A percentile compares a stretch with the other conserved stretches of the same genome.
Conservation (phyloP, 352 stramenopile genomes). For the Pythium biforme region DNA sequence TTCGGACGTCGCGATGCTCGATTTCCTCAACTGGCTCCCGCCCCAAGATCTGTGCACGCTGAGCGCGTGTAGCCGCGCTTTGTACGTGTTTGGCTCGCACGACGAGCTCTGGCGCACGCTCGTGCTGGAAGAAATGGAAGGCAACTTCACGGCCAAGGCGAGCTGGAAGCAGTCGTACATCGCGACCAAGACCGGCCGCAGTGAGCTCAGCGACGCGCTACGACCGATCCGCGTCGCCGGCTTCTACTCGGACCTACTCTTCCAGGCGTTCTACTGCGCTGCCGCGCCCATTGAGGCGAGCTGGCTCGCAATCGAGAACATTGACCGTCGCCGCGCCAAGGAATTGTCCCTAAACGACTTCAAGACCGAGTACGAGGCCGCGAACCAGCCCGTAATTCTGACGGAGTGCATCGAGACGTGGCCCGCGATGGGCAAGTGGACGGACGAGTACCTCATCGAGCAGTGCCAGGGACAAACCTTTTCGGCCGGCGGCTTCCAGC, state of each 20-base stretch:
- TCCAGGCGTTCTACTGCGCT: constrained; percentile 85
- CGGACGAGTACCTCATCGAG: constrained; percentile 57
- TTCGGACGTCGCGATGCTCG: constrained; percentile 64
- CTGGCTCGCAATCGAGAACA: constrained; percentile 74
- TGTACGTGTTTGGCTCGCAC: constrained; percentile 70
- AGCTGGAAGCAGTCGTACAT: constrained; percentile 81
- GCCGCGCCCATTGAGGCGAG: constrained; percentile 52
- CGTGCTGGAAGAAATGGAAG: constrained; percentile 75
- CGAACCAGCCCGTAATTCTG: constrained; percentile 81
- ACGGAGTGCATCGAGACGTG: constrained; percentile 66
- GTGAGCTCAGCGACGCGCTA: constrained; percentile 13
- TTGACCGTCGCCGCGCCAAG: constrained; percentile 56
- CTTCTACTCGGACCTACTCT: constrained; percentile 88
- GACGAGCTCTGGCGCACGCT: constrained; percentile 85
- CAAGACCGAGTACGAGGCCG: constrained; percentile 62
- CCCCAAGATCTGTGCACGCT: constrained; percentile 50
- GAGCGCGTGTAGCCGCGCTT: constrained; percentile 46
- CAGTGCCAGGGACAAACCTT: constrained; percentile 56
- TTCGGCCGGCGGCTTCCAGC: constrained; percentile 71
- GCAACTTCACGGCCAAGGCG: constrained; percentile 41
- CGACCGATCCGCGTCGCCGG: constrained; percentile 49
- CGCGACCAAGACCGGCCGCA: constrained; percentile 39
- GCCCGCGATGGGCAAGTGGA: constrained; percentile 74
- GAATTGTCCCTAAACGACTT: constrained; percentile 59
- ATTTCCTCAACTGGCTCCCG: constrained; percentile 57